A percentile compares a stretch with the other conserved stretches of the same genome.
Conservation (phyloP, 805 yeast genomes). For the Suhomyces faveliae region DNA sequence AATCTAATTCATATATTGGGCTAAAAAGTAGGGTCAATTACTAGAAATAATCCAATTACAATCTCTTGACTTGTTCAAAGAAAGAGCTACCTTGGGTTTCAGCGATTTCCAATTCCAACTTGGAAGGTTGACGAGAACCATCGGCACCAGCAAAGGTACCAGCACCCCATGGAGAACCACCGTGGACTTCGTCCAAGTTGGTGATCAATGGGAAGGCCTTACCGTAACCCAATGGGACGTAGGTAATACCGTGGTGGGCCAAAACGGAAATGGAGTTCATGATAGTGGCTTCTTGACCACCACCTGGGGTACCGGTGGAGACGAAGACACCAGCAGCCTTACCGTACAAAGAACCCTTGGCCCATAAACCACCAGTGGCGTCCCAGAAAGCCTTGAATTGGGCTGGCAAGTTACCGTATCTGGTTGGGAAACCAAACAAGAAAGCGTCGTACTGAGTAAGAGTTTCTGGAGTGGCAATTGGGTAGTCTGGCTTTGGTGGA, state of each 20-base stretch:
- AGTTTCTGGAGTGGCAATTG: constrained; percentile 60
- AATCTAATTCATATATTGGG: neutral
- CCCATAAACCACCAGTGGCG: constrained; percentile 79
- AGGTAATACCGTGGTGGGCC: constrained; percentile 79
- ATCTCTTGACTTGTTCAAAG: constrained; percentile 28
- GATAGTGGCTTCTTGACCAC: constrained; percentile 77
- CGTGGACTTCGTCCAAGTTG: constrained; percentile 65
- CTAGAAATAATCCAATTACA: constrained; percentile 8
- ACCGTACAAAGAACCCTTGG: constrained; percentile 65
- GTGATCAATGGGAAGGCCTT: constrained; percentile 52
- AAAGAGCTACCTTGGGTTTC: constrained; percentile 67
- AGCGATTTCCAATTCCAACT: constrained; percentile 63
- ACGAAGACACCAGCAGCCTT: constrained; percentile 74
- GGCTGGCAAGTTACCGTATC: constrained; percentile 79
- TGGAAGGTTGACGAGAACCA: constrained; percentile 69
- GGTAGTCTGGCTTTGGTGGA: constrained; percentile 49
- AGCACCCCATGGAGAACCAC: constrained; percentile 87
- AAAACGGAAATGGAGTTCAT: constrained; percentile 62
- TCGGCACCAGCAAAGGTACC: constrained; percentile 76
- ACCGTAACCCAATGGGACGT: constrained; percentile 75
- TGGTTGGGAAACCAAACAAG: constrained; percentile 82
- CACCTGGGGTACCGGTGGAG: constrained; percentile 74
- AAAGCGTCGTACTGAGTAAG: constrained; percentile 72
- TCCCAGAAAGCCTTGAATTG: constrained; percentile 79
- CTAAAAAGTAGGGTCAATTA: neutral